Evolutionary conservation across 1,284 basidiomycete species (phyloP).

Genomic region (Tylopilus sp.): DNA sequence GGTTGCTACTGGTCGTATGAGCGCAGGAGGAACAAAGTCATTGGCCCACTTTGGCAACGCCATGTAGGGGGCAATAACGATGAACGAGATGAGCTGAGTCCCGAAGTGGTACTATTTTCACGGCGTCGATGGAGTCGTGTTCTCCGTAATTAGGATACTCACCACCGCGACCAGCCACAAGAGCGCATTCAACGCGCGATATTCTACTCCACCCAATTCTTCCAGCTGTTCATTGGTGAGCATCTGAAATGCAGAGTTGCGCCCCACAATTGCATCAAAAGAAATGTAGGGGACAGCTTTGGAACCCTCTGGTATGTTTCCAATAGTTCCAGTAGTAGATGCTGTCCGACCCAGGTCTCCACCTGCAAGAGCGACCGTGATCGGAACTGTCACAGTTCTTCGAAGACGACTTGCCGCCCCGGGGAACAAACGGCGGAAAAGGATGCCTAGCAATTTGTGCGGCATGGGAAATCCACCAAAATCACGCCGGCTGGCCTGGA

Average conservation of each 20-base stretch:
- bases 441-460: conserved; percentile 46
- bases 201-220: conserved; percentile 93
- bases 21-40: conserved; percentile 54
- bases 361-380: conserved; percentile 58
- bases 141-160: conserved; percentile 10
- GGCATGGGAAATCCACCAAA: conserved; percentile 93
- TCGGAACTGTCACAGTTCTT: conserved; percentile 69
- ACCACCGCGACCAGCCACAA: conserved; percentile 71
- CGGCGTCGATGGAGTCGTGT: background rate
- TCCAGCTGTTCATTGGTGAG: conserved; percentile 82
- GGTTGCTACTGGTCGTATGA: conserved; percentile 49
- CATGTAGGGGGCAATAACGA: conserved; percentile 79
- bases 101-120: conserved; percentile 62
- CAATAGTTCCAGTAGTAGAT: conserved; percentile 16
- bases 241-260: conserved; percentile 83
- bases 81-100: conserved; percentile 61
- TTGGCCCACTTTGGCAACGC: conserved; percentile 46
- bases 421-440: conserved; percentile 57
- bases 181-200: conserved; percentile 77
- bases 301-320: conserved; percentile 36
- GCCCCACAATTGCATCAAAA: conserved; percentile 79
- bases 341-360: conserved; percentile 25
- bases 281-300: conserved; percentile 77
- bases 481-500: conserved; percentile 39
- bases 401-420: conserved; percentile 47